Evolutionary conservation across 208 protist species (phyloP).

Genomic region (Trypanosoma avium): DNA sequence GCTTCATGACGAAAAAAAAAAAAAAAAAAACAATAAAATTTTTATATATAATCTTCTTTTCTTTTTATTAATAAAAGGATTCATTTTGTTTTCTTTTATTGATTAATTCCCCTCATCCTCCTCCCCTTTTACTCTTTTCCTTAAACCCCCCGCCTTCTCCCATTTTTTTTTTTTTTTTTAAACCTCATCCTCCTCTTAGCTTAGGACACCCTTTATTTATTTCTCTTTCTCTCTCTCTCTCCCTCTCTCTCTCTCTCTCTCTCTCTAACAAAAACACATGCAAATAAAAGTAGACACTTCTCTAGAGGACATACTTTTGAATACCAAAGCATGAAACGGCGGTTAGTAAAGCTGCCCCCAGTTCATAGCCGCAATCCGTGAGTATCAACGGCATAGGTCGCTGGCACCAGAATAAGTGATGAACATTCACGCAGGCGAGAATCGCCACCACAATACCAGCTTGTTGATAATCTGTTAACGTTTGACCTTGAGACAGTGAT

Average conservation of each 20-base stretch:
- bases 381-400: conserved; percentile 76
- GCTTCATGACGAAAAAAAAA: background rate
- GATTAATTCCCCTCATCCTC: background rate
- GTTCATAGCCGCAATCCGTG: conserved; percentile 72
- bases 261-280: no score
- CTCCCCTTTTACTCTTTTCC: no score
- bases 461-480: conserved; percentile 61
- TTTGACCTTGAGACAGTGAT: conserved; percentile 38
- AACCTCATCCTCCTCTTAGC: no score
- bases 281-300: no score
- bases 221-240: no score
- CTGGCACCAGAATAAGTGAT: conserved; percentile 71
- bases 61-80: no score
- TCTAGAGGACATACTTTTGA: conserved; percentile 46
- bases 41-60: background rate
- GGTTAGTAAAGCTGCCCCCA: conserved; percentile 57
- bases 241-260: no score
- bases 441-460: conserved; percentile 49
- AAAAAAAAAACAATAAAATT: conserved; percentile 20
- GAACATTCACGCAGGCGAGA: conserved; percentile 52
- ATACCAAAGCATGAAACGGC: conserved; percentile 63
- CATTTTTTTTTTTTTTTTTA: background rate
- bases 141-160: background rate
- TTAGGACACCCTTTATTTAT: no score
- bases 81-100: background rate